Evolutionary conservation across 1,284 basidiomycete genomes (phyloP).

Genomic region (Tausonia pullulans): DNA sequence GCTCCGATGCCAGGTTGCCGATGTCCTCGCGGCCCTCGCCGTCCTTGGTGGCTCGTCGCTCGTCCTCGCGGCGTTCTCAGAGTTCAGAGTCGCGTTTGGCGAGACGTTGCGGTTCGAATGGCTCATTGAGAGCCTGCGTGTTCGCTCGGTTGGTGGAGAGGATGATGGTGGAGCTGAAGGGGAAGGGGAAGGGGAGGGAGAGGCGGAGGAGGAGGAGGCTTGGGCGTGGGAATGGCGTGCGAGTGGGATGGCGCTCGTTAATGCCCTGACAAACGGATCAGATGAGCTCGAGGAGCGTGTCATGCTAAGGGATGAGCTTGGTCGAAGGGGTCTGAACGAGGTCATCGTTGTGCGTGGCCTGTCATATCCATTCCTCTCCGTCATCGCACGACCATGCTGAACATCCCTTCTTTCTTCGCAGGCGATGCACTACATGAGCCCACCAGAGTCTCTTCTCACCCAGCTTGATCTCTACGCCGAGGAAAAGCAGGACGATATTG

Average conservation of each 20-base stretch:
- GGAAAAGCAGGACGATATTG: slow-evolving; percentile 79
- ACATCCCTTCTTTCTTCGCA: slow-evolving; percentile 25
- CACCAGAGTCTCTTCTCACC: slow-evolving; percentile 57
- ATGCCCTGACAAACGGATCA: slow-evolving; percentile 66
- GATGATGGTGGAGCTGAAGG: too few relatives aligned
- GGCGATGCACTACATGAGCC: slow-evolving; percentile 61
- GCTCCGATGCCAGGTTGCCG: slow-evolving; percentile 57
- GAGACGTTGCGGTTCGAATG: slow-evolving; percentile 71
- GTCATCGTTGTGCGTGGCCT: slow-evolving; percentile 55
- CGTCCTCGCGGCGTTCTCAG: slow-evolving; percentile 66
- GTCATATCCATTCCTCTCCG: too few relatives aligned
- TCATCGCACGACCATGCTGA: too few relatives aligned
- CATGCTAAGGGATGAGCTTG: slow-evolving; percentile 65
- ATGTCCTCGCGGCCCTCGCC: slow-evolving; percentile 73
- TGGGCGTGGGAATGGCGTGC: slow-evolving; percentile 71
- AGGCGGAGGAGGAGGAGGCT: too few relatives aligned
- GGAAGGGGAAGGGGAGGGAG: too few relatives aligned
- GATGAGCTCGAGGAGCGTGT: slow-evolving; percentile 67
- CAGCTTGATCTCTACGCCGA: slow-evolving; percentile 74
- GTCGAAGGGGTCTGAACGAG: slow-evolving; percentile 67
- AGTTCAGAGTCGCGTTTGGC: slow-evolving; percentile 57
- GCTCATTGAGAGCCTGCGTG: slow-evolving; percentile 39
- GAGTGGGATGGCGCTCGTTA: slow-evolving; percentile 64
- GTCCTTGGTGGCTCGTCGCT: slow-evolving; percentile 64
- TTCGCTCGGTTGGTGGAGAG: too few relatives aligned